Percentiles rank a stretch among this genome's conserved stretches.
phyloP scores from a whole-genome alignment of 257 asterid species.

The Echites panduratus region DNA sequence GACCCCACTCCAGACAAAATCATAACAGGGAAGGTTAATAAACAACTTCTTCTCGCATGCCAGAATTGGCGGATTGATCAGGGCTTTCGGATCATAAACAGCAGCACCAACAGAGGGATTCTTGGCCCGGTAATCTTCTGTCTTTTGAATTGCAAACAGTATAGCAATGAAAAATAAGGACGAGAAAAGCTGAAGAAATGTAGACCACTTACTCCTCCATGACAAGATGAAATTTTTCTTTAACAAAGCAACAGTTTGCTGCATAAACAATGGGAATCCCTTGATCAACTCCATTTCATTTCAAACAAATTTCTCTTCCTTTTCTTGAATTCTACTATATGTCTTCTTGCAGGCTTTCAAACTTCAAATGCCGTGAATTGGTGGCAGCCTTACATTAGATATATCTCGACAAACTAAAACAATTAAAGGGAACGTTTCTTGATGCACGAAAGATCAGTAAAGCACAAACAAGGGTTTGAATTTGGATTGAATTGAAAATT shows the following conservation, averaged over 20 bases:
- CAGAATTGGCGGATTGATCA: slow-evolving; percentile 24
- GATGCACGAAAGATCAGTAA: background rate
- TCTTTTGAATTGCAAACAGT: slow-evolving; percentile 21
- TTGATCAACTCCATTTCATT: slow-evolving; percentile 24
- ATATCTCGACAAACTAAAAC: background rate
- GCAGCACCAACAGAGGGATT: slow-evolving; percentile 12
- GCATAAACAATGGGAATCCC: slow-evolving; percentile 31
- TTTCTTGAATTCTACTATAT: background rate
- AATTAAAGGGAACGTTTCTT: background rate
- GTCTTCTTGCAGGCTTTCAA: background rate
- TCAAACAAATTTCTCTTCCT: background rate
- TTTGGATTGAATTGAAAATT: background rate
- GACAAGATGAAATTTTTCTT: slow-evolving; percentile 30
- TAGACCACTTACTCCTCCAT: slow-evolving; percentile 20
- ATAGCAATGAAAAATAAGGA: slow-evolving; percentile 34
- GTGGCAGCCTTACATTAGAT: background rate
- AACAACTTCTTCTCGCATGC: too few relatives aligned
- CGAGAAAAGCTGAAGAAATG: slow-evolving; percentile 31
- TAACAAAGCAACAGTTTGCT: slow-evolving; percentile 31
- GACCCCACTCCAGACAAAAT: too few relatives aligned
- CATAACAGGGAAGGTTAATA: too few relatives aligned
- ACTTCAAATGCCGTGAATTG: background rate
- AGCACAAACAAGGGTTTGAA: background rate
- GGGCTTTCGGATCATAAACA: slow-evolving; percentile 21
- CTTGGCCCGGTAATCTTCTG: background rate